Evolutionary conservation across 768 basidiomycete genomes (phyloP).

Genomic region (Boletus pseudopeckii): DNA sequence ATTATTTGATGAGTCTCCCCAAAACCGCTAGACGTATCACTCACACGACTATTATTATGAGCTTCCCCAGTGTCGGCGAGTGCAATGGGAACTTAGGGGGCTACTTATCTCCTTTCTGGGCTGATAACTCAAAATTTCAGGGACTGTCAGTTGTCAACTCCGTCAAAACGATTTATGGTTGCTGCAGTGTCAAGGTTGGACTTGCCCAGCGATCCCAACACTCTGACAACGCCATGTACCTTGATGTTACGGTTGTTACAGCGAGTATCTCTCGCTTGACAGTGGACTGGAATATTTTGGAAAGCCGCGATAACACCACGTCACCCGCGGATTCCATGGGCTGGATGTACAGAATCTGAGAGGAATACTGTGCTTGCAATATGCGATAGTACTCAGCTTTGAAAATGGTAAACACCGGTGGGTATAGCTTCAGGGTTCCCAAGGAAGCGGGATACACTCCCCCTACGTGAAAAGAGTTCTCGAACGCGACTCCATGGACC

Average conservation of each 20-base stretch:
- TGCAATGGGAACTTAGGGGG: neutral
- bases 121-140: neutral
- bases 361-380: neutral
- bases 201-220: neutral
- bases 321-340: conserved; percentile 5
- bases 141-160: neutral
- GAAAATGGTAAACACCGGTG: neutral
- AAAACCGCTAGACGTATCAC: neutral
- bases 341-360: neutral
- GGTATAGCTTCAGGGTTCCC: neutral
- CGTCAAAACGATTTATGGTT: neutral
- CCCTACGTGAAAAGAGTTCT: neutral
- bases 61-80: neutral
- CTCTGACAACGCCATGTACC: neutral
- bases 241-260: neutral
- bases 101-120: neutral
- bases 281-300: neutral
- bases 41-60: neutral
- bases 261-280: neutral
- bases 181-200: neutral
- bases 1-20: neutral
- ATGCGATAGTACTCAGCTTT: neutral
- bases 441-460: neutral
- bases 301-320: conserved; percentile 7
- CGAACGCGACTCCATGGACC: neutral